A percentile compares a stretch with the other conserved stretches of the same genome.
Conservation (phyloP, 2,329 filamentous ascomycete species). For the Apiospora marii region DNA sequence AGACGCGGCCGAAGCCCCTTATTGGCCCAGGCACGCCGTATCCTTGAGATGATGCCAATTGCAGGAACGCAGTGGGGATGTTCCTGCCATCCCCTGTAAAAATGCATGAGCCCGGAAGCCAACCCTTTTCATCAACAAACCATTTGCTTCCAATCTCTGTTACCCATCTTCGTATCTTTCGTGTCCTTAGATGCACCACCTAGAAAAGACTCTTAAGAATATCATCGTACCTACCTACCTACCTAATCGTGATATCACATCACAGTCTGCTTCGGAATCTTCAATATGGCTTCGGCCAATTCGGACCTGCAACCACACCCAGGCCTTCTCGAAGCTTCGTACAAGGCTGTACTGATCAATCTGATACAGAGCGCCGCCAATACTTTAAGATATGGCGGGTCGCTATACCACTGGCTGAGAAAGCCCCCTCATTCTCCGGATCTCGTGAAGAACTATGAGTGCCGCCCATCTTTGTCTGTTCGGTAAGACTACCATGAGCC, state of each 20-base stretch:
- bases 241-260: neutral
- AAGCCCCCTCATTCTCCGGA: conserved; percentile 34
- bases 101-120: neutral
- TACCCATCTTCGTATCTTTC: neutral
- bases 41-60: neutral
- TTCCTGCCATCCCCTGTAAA: conserved; percentile 13
- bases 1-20: neutral
- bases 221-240: neutral
- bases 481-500: conserved; percentile 36
- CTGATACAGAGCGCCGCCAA: conserved; percentile 21
- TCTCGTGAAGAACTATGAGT: conserved; percentile 46
- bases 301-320: neutral
- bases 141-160: neutral
- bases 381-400: conserved; percentile 34
- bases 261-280: neutral
- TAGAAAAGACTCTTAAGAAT: neutral
- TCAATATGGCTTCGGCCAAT: neutral
- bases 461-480: conserved; percentile 43
- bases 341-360: conserved; percentile 1
- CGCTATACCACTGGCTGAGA: conserved; percentile 34
- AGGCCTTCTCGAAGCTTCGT: neutral
- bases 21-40: neutral
- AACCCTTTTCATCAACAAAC: neutral
- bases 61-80: conserved; percentile 15
- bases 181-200: neutral